phyloP scores from a whole-genome alignment of 1,139 yeast genomes.

The Zhuliangozyma blackwelliae region DNA sequence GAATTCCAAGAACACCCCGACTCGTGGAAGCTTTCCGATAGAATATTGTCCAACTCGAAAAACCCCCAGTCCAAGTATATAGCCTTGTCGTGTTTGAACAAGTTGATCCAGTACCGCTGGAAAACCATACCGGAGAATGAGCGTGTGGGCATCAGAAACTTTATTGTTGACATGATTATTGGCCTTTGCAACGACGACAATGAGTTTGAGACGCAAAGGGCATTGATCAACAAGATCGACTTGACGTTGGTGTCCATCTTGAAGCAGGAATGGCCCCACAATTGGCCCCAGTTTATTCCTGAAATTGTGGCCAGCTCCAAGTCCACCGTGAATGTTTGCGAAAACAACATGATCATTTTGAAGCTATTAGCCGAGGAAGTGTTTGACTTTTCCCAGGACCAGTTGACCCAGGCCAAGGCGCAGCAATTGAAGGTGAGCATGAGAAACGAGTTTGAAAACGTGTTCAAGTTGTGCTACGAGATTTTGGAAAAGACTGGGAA shows the following conservation, averaged over 20 bases:
- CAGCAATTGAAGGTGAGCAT: conserved; percentile 75
- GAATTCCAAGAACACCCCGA: conserved; percentile 93
- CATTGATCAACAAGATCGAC: conserved; percentile 89
- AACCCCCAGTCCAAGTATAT: conserved; percentile 89
- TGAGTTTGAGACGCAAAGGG: conserved; percentile 69
- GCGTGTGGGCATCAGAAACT: conserved; percentile 80
- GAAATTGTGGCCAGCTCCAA: conserved; percentile 84
- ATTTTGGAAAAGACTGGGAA: conserved; percentile 84
- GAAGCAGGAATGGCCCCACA: conserved; percentile 98
- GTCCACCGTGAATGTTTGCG: conserved; percentile 89
- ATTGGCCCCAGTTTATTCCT: conserved; percentile 97
- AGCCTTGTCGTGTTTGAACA: conserved; percentile 86
- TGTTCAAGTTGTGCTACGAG: conserved; percentile 88
- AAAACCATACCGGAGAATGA: conserved; percentile 85
- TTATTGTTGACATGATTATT: conserved; percentile 90
- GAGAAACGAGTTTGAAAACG: conserved; percentile 88
- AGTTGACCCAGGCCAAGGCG: conserved; percentile 94
- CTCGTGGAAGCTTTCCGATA: conserved; percentile 93
- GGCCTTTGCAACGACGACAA: conserved; percentile 83
- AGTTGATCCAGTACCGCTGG: conserved; percentile 89
- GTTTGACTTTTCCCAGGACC: conserved; percentile 90
- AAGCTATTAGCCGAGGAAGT: conserved; percentile 91
- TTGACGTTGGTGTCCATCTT: conserved; percentile 88
- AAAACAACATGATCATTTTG: conserved; percentile 91
- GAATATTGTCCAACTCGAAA: conserved; percentile 71